Percentiles rank a stretch among this genome's conserved stretches.
phyloP scores from a whole-genome alignment of 2,329 filamentous ascomycete genomes.

The Blastomyces silverae region DNA sequence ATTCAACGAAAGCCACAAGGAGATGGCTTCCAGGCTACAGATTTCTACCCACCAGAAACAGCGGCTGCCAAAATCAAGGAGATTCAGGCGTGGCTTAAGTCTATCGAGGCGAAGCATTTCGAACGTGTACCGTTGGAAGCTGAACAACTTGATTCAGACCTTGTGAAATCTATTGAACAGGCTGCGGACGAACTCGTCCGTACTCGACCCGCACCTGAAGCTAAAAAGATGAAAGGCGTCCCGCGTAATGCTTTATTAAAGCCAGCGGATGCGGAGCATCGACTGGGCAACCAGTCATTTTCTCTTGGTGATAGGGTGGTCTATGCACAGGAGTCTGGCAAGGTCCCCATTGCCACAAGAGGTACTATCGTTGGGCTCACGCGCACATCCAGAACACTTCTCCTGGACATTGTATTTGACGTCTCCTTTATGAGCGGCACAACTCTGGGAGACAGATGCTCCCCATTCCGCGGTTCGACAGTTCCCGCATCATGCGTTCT shows the following conservation, averaged over 20 bases:
- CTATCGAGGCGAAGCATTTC: constrained; percentile 81
- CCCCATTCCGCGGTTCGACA: constrained; percentile 88
- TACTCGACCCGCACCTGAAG: constrained; percentile 48
- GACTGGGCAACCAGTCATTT: constrained; percentile 78
- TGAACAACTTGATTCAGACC: constrained; percentile 87
- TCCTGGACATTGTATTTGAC: constrained; percentile 92
- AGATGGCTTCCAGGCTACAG: constrained; percentile 74
- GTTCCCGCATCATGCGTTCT: constrained; percentile 82
- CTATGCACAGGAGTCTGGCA: constrained; percentile 86
- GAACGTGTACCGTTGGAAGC: constrained; percentile 95
- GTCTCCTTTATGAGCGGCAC: constrained; percentile 95
- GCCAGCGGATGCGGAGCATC: constrained; percentile 91
- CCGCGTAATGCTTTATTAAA: constrained; percentile 84
- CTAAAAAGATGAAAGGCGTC: constrained; percentile 69
- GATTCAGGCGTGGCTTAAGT: constrained; percentile 88
- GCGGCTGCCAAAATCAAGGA: constrained; percentile 83
- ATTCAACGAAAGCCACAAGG: constrained; percentile 80
- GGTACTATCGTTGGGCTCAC: constrained; percentile 96
- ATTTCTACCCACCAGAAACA: constrained; percentile 70
- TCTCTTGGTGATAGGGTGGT: constrained; percentile 81
- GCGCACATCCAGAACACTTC: constrained; percentile 69
- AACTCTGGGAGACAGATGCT: constrained; percentile 80
- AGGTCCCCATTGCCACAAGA: constrained; percentile 84
- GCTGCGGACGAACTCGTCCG: constrained; percentile 60
- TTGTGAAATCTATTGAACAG: constrained; percentile 72